A percentile compares a stretch with the other conserved stretches of the same genome.
Conservation (phyloP, 805 yeast species). For the Suhomyces prunicola region DNA sequence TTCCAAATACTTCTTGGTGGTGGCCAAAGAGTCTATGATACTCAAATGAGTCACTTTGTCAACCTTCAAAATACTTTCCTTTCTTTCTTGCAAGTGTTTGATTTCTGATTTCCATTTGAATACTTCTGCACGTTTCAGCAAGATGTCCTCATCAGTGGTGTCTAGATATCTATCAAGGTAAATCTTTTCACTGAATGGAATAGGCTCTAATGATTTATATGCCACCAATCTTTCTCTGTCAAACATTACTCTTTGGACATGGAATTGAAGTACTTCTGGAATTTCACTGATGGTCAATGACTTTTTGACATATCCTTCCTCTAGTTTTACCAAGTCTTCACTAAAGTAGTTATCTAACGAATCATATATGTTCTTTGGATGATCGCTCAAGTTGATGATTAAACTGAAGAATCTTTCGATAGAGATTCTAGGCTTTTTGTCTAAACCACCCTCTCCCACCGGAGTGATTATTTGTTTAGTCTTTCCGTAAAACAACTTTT, state of each 20-base stretch:
- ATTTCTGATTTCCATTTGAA: conserved; percentile 62
- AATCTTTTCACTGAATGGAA: conserved; percentile 73
- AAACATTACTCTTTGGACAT: conserved; percentile 90
- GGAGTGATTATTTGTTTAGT: conserved; percentile 75
- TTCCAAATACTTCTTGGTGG: conserved; percentile 55
- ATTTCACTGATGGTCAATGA: conserved; percentile 65
- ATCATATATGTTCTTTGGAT: conserved; percentile 85
- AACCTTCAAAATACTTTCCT: conserved; percentile 37
- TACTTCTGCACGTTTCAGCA: conserved; percentile 53
- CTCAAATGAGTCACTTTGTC: conserved; percentile 37
- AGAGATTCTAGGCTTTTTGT: conserved; percentile 34
- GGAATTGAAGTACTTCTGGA: conserved; percentile 85
- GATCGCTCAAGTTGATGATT: conserved; percentile 82
- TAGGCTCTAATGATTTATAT: conserved; percentile 76
- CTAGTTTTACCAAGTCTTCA: conserved; percentile 66
- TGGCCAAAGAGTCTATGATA: conserved; percentile 42
- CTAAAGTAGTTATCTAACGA: conserved; percentile 83
- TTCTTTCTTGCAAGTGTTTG: conserved; percentile 39
- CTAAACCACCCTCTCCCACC: conserved; percentile 33
- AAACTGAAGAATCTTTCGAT: conserved; percentile 77
- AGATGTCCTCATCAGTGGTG: conserved; percentile 55
- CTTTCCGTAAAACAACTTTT: conserved; percentile 78
- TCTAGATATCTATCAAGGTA: conserved; percentile 87
- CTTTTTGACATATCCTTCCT: conserved; percentile 71
- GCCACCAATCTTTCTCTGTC: conserved; percentile 72